Evolutionary conservation across 2,329 filamentous ascomycete species (phyloP).

Genomic region (Lasiodiplodia sp.): DNA sequence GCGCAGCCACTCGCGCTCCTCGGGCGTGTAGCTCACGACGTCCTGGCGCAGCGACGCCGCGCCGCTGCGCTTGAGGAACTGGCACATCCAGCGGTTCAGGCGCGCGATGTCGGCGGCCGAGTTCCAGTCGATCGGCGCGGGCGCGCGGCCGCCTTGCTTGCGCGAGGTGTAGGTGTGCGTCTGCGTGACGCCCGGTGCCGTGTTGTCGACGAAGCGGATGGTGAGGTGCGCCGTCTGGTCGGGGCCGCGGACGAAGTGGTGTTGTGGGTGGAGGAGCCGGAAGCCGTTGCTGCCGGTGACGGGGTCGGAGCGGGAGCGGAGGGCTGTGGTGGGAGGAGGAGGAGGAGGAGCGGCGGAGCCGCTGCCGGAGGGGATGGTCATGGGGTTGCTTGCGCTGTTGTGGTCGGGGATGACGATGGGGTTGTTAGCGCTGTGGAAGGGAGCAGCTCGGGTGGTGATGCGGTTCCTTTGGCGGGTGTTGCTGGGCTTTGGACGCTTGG

Average conservation of each 20-base stretch:
- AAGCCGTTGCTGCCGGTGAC: slow-evolving; percentile 16
- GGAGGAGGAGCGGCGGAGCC: too few species aligned
- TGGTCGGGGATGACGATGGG: neutral
- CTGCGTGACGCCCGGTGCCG: neutral
- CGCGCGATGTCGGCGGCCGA: neutral
- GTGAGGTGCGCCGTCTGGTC: slow-evolving; percentile 7
- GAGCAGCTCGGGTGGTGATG: neutral
- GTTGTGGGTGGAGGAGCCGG: slow-evolving; percentile 16
- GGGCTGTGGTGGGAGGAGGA: neutral
- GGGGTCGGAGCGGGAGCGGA: neutral
- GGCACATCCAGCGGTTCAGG: slow-evolving; percentile 16
- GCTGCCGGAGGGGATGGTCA: too few species aligned
- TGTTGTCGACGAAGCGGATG: neutral
- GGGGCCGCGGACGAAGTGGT: neutral
- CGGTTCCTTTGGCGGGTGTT: too few species aligned
- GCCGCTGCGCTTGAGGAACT: slow-evolving; percentile 2
- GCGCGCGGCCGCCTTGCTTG: neutral
- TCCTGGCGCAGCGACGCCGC: neutral
- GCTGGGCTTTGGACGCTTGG: too few species aligned
- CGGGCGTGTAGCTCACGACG: neutral
- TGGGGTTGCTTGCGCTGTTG: neutral
- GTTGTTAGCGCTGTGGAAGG: too few species aligned
- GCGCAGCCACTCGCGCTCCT: slow-evolving; percentile 1
- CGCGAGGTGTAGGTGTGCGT: neutral
- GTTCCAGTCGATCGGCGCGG: slow-evolving; percentile 3